These are phyloP conservation scores for Suhomyces taliae DNA, from an alignment of 1,139 yeast genomes.

Conservation along the genomic window DNA sequence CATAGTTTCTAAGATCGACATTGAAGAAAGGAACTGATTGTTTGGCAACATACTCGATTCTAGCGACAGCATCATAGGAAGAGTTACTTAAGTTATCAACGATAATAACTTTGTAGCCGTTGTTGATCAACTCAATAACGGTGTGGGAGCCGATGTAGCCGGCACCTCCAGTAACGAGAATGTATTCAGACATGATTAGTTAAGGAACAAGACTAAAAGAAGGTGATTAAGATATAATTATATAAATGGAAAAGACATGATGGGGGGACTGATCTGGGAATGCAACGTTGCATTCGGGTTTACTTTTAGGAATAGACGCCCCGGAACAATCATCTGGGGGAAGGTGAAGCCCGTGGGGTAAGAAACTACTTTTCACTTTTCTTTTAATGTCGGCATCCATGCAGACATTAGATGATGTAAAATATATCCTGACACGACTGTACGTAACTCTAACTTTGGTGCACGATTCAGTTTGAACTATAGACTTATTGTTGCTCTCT, in stretches of 20 bases:
- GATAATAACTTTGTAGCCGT: conserved; percentile 68
- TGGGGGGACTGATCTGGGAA: background rate
- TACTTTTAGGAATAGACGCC: too few species aligned
- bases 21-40: conserved; percentile 56
- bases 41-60: conserved; percentile 58
- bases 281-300: conserved; percentile 6
- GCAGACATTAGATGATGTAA: too few species aligned
- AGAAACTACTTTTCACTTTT: too few species aligned
- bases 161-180: conserved; percentile 83
- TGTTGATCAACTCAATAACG: conserved; percentile 61
- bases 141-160: conserved; percentile 89
- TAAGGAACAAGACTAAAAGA: background rate
- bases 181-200: conserved; percentile 26
- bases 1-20: conserved; percentile 58
- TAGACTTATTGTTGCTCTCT: too few species aligned
- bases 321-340: background rate
- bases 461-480: too few species aligned
- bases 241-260: background rate
- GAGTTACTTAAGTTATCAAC: conserved; percentile 73
- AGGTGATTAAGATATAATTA: background rate
- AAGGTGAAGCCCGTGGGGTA: too few species aligned
- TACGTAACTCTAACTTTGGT: too few species aligned
- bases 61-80: conserved; percentile 63
- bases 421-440: too few species aligned
- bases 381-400: too few species aligned